Evolutionary conservation across 1,284 basidiomycete genomes (phyloP).

Genomic region (Tylopilus sp.): DNA sequence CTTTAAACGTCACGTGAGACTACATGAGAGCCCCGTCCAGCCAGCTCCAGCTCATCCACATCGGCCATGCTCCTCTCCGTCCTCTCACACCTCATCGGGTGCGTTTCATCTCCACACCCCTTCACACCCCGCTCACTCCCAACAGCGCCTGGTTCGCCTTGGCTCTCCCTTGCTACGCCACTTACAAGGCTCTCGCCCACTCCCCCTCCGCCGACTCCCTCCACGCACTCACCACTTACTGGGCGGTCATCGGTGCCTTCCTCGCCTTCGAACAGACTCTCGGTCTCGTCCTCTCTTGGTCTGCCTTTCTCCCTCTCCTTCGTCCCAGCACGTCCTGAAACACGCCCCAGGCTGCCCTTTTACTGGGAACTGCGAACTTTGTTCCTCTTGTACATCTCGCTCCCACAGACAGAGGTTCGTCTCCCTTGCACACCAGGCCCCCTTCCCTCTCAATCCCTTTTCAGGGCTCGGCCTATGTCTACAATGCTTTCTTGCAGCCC

Average conservation of each 20-base stretch:
- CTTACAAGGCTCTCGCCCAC: conserved; percentile 63
- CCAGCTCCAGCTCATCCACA: not conserved
- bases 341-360: conserved; percentile 64
- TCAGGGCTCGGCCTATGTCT: conserved; percentile 74
- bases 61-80: not conserved
- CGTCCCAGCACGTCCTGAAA: conserved; percentile 6
- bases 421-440: not conserved
- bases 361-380: conserved; percentile 73
- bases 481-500: conserved; percentile 61
- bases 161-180: conserved; percentile 56
- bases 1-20: no score
- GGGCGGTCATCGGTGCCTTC: conserved; percentile 45
- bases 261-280: conserved; percentile 65
- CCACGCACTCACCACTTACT: conserved; percentile 50
- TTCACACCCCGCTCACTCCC: not conserved
- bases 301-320: conserved; percentile 24
- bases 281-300: conserved; percentile 73
- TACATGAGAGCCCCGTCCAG: no score
- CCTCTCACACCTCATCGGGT: not conserved
- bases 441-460: not conserved
- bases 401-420: conserved; percentile 70
- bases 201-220: conserved; percentile 53
- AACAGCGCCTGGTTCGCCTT: conserved; percentile 67
- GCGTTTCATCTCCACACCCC: not conserved
- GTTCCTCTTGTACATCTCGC: conserved; percentile 68